Percentiles rank a stretch among this genome's conserved stretches.
phyloP scores from a whole-genome alignment of 2,329 filamentous ascomycete species.

The Fusarium anguioides region DNA sequence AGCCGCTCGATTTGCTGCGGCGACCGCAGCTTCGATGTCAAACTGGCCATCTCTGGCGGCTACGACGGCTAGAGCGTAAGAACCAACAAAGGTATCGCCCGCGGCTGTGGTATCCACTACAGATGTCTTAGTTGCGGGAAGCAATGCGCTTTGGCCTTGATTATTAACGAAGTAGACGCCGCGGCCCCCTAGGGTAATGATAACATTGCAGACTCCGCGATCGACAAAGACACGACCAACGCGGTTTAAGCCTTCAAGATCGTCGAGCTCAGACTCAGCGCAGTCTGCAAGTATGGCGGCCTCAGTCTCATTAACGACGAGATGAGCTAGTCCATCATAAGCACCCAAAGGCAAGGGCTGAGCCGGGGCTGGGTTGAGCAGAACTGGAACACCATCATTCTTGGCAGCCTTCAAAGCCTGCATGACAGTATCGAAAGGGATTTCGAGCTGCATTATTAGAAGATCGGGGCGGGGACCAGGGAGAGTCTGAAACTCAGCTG shows the following conservation, averaged over 20 bases:
- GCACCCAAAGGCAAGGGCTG: conserved; percentile 72
- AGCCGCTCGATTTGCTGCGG: conserved; percentile 63
- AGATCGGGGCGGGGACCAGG: conserved; percentile 64
- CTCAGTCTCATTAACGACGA: conserved; percentile 93
- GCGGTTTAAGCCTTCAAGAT: conserved; percentile 55
- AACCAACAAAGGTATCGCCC: conserved; percentile 93
- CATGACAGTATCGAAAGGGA: conserved; percentile 73
- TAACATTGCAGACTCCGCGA: conserved; percentile 78
- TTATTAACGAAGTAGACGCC: conserved; percentile 76
- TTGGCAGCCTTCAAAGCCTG: conserved; percentile 66
- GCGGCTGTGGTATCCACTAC: conserved; percentile 96
- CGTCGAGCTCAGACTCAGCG: conserved; percentile 61
- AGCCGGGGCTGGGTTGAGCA: conserved; percentile 89
- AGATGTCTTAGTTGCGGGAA: conserved; percentile 73
- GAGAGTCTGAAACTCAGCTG: conserved; percentile 51
- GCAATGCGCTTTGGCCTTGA: conserved; percentile 56
- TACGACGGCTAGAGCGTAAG: conserved; percentile 81
- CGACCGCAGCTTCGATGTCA: conserved; percentile 66
- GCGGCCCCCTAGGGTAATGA: conserved; percentile 85
- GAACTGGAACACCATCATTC: conserved; percentile 65
- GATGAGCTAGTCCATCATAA: conserved; percentile 76
- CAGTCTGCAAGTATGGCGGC: conserved; percentile 76
- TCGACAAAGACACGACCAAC: conserved; percentile 71
- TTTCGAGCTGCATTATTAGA: conserved; percentile 82
- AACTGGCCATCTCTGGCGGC: conserved; percentile 54